Evolutionary conservation across 2,329 filamentous ascomycete species (phyloP).

Genomic region (Calonectria multiphialidica): DNA sequence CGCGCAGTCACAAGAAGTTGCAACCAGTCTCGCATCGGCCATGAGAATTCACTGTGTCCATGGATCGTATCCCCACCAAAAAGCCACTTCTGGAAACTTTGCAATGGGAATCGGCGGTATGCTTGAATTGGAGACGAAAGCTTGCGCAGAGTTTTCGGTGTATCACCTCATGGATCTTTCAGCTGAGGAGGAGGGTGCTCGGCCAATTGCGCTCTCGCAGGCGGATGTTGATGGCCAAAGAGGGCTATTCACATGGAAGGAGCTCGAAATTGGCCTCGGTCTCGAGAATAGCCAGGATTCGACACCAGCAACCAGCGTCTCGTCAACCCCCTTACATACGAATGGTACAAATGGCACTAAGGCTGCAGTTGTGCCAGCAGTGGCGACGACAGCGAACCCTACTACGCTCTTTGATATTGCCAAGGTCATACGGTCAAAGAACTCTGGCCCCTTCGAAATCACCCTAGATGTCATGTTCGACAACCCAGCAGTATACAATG

Average conservation of each 20-base stretch:
- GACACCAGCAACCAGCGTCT: not conserved
- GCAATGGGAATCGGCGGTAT: constrained; percentile 8
- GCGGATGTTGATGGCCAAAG: not conserved
- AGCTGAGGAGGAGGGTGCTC: not conserved
- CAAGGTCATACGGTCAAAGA: constrained; percentile 60
- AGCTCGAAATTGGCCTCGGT: not conserved
- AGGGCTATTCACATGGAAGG: not conserved
- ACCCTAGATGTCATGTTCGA: constrained; percentile 66
- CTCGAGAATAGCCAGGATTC: not conserved
- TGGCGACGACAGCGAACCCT: not conserved
- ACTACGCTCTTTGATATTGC: not conserved
- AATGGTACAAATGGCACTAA: not conserved
- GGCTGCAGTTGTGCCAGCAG: not conserved
- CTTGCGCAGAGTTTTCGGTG: constrained; percentile 4
- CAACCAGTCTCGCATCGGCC: not conserved
- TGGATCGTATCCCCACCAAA: not conserved
- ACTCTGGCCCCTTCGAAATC: constrained; percentile 63
- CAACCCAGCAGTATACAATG: constrained; percentile 46
- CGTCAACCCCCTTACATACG: not conserved
- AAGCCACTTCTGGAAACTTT: not conserved
- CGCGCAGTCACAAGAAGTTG: not conserved
- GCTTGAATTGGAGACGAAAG: constrained; percentile 1
- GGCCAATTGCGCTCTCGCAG: not conserved
- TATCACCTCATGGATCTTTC: constrained; percentile 11
- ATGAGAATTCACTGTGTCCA: not conserved